Evolutionary conservation across 805 yeast species (phyloP), one percentile per base, ranked within the genome.

Genomic region (Zygotorulaspora danielsina): DNA sequence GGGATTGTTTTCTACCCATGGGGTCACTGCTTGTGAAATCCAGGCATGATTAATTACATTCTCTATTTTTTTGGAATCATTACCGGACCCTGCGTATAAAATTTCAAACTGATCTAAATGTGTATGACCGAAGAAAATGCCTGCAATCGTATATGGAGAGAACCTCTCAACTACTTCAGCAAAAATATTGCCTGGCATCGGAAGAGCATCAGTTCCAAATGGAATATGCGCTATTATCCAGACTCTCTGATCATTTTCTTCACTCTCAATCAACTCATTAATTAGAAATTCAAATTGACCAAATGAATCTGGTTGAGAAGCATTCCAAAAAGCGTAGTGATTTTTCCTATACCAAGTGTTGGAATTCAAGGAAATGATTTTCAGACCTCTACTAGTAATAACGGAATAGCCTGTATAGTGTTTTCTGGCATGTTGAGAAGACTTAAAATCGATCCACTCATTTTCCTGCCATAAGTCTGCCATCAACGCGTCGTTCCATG

Each of bases 141-240:
- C 81, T 7, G 86, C 82, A 56, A 81, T 77, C 8, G 83, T 78
- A 51, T 71, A 70, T 12, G 84, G 85, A 21, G 82, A 74, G 57
- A 80, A 81, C 57, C 88, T 70, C 51, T 77, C 79, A 17, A 81
- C 69, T 26, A 81, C 74, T 45, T 74, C 73, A 24, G 70, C 64
- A 45, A 79, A 74, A 20, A 76, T 64, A 39, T 72, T 67, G 18
- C 83, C 72, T 38, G 75, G 80, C 28, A 78, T 64, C 10, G 88
- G 87, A 32, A 81, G 61, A n/a, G 81, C 72, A 49, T 79, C 83
- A 11, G 73, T 67, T 16, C 72, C 63, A 10, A 70, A 67, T 32
- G 89, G 86, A 39, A 81, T 76, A 56, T 81, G 88, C 13, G 83
- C 76, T 49, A 79, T 68, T 40, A 81, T 69, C 88, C 88, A 81